Evolutionary conservation across 345 rosid species (phyloP), one percentile per base, ranked within the genome.

Genomic region (Gossypium herbaceum): DNA sequence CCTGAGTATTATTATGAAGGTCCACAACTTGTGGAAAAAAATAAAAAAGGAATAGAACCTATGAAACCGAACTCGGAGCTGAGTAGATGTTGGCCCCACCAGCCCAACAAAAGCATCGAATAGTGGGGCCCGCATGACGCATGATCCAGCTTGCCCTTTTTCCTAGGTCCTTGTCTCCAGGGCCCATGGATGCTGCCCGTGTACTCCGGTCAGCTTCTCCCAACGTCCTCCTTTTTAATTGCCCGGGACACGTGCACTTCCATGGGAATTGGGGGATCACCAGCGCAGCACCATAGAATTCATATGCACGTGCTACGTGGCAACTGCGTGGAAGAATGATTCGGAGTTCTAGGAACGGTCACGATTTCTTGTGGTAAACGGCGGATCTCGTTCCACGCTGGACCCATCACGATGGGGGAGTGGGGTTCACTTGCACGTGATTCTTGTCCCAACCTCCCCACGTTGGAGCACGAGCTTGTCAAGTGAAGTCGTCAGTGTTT

Each of bases 41-140:
- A 9, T 3, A 44, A 9, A 58, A 58, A 22, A 22, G 2, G 20
- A 9, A 56, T 1, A 51, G 12, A 68, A 68, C 39, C 17, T 24
- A 20, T 73, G 2, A 55, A 22, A 9, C 34, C 55, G 48, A 80
- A 69, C 87, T 85, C 2, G 81, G 83, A 59, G 93, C 92, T 68
- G 89, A 78, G 82, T 88, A 73, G 85, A 78, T 73, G 50, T 79
- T 71, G 88, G 87, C 11, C 85, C 91, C 73, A 76, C 81, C 3
- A 52, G 25, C 61, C 34, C 34, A 19, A 71, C 41, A 29, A 59
- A 19, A 19, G 27, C 34, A 69, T 72, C 67, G 6, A 71, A 13
- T 3, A 34, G 15, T 50, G 75, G 79, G 79, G 51, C 77, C 84
- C 79, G 24, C 9, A 20, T 56, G 77, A 76, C 78, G 44, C 72